phyloP scores from a whole-genome alignment of 2,329 filamentous ascomycete genomes.

The Botrytis sinoallii region DNA sequence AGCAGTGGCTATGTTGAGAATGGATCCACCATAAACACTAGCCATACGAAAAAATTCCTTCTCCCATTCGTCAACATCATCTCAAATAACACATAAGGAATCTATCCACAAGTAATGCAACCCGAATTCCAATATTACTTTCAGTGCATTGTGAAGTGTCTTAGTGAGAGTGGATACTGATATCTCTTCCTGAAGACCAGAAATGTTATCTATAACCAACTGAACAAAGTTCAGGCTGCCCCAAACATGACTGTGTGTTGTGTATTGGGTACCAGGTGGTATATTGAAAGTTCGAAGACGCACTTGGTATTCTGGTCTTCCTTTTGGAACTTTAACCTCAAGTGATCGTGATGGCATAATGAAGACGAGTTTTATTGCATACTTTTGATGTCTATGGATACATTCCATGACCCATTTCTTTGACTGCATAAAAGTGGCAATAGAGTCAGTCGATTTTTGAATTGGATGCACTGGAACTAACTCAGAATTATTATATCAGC shows the following conservation, averaged over 20 bases:
- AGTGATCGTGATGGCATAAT: too few species aligned
- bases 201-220: background rate
- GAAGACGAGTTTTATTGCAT: too few species aligned
- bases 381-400: too few species aligned
- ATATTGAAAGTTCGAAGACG: background rate
- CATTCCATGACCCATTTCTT: background rate
- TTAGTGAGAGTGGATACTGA: background rate
- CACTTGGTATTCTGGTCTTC: background rate
- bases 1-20: background rate
- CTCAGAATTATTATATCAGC: background rate
- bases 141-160: background rate
- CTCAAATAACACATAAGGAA: background rate
- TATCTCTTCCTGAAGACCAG: background rate
- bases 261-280: background rate
- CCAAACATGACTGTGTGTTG: background rate
- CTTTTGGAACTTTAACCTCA: too few species aligned
- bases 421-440: background rate
- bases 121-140: background rate
- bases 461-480: background rate
- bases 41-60: background rate
- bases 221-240: background rate
- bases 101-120: background rate
- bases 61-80: background rate
- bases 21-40: background rate
- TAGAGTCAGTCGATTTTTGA: background rate